Conservation (phyloP, 2,329 filamentous ascomycete species). For the Lasiodiplodia hormozganensis region DNA sequence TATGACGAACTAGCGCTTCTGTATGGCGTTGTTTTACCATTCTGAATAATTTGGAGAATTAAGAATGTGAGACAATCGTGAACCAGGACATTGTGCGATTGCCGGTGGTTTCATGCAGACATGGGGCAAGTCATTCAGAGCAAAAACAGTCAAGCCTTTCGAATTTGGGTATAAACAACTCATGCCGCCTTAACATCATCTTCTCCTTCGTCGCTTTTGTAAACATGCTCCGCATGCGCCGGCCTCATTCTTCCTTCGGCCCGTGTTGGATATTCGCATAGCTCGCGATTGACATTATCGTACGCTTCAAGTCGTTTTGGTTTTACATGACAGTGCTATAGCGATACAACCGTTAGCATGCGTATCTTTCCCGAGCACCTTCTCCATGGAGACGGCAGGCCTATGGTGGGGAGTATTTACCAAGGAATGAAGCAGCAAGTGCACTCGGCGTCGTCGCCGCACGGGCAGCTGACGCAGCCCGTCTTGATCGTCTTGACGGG, state of each 20-base stretch:
- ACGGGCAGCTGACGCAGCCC: conserved; percentile 29
- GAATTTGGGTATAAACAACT: conserved; percentile 13
- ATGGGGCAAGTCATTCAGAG: neutral
- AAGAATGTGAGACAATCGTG: no score
- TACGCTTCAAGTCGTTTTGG: neutral
- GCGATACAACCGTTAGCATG: neutral
- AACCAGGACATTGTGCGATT: no score
- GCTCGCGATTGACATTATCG: neutral
- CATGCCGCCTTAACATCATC: neutral
- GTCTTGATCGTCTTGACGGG: conserved; percentile 29
- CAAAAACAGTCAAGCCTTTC: conserved; percentile 2
- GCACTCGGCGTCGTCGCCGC: conserved; percentile 29
- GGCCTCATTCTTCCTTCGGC: neutral
- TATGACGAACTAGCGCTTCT: neutral
- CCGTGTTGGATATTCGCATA: neutral
- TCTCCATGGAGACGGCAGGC: neutral
- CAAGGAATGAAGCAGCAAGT: conserved; percentile 29
- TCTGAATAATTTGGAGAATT: neutral
- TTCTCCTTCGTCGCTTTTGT: neutral
- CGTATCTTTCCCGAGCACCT: neutral
- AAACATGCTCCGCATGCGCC: neutral
- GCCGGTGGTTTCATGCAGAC: neutral
- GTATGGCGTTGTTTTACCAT: neutral
- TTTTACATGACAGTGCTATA: conserved; percentile 18
- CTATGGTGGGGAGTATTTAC: conserved; percentile 29